These are phyloP conservation scores for Cyclotella atomus DNA, from an alignment of 108 stramenopile genomes.

Conservation along the genomic window DNA sequence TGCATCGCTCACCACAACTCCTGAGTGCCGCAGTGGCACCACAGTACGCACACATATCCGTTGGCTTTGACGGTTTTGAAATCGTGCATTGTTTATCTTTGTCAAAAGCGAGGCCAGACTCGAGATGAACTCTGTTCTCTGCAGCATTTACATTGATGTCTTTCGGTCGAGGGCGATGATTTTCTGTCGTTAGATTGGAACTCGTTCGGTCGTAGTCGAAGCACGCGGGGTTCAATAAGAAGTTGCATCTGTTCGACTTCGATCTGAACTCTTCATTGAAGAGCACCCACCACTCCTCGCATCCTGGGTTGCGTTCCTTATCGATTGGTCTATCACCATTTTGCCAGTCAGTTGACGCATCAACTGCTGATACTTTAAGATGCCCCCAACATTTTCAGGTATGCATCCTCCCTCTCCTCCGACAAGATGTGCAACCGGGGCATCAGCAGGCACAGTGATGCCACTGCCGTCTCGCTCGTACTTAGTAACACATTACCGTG, in stretches of 20 bases:
- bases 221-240: constrained; percentile 1
- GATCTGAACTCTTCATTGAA: constrained; percentile 12
- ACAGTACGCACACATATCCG: constrained; percentile 19
- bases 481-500: constrained; percentile 6
- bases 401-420: neutral
- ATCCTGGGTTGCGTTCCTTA: neutral
- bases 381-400: constrained; percentile 19
- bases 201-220: constrained; percentile 2
- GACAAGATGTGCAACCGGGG: constrained; percentile 7
- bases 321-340: neutral
- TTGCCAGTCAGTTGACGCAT: neutral
- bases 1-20: neutral
- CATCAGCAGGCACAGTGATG: neutral
- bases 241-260: constrained; percentile 4
- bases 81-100: constrained; percentile 11
- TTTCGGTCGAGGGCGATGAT: constrained; percentile 1
- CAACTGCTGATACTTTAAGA: neutral
- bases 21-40: constrained; percentile 20
- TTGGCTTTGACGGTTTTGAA: constrained; percentile 1
- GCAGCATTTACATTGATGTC: neutral
- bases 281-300: constrained; percentile 14
- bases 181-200: neutral
- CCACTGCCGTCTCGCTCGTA: constrained; percentile 12
- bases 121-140: neutral
- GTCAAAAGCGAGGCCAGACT: neutral